These are phyloP conservation scores for Batrachochytrium dendrobatidis DNA, from an alignment of 371 early-diverging fungal genomes.

Conservation along the genomic window DNA sequence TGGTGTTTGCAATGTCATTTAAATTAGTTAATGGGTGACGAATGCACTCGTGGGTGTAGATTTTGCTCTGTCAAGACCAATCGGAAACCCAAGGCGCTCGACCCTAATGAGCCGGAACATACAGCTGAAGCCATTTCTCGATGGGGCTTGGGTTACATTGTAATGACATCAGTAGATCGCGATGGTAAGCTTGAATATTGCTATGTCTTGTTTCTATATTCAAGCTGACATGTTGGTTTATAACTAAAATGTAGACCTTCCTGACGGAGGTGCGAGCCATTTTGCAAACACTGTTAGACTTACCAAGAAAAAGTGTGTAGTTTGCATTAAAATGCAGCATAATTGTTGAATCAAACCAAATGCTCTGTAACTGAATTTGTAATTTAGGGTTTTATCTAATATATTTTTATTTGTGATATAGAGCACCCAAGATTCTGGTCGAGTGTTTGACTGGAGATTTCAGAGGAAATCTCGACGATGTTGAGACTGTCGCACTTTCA, in stretches of 20 bases:
- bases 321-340: too few relatives aligned
- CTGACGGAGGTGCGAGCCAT: conserved; percentile 90
- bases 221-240: neutral
- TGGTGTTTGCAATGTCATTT: neutral
- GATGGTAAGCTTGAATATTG: conserved; percentile 52
- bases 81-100: conserved; percentile 78
- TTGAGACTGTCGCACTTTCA: conserved; percentile 74
- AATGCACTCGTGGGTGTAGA: conserved; percentile 96
- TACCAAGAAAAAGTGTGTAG: conserved; percentile 67
- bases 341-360: too few relatives aligned
- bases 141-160: conserved; percentile 97
- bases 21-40: conserved; percentile 88
- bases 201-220: neutral
- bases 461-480: conserved; percentile 68
- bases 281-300: conserved; percentile 86
- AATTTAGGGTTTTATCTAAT: too few relatives aligned
- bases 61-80: conserved; percentile 98
- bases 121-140: conserved; percentile 89
- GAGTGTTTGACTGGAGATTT: conserved; percentile 97
- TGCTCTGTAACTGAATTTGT: too few relatives aligned
- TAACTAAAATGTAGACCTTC: conserved; percentile 51
- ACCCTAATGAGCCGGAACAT: conserved; percentile 89
- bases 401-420: conserved; percentile 18
- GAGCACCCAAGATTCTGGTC: conserved; percentile 86
- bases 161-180: conserved; percentile 94